Evolutionary conservation across 345 rosid species (phyloP).

Genomic region (Acer saccharum): DNA sequence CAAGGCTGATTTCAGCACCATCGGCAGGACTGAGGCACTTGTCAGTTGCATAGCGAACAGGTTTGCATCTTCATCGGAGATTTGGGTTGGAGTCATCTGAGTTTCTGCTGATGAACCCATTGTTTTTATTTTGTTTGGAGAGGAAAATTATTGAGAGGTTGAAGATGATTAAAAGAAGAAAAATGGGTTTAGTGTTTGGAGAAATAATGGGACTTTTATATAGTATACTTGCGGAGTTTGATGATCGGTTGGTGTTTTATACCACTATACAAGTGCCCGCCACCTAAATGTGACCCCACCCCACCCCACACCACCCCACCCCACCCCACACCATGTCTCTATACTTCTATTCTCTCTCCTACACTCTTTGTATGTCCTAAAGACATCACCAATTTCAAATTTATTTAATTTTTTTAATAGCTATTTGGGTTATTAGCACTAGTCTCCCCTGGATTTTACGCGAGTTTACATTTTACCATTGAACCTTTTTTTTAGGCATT

Average conservation of each 20-base stretch:
- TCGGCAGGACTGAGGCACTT: conserved; percentile 78
- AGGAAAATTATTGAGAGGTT: not conserved
- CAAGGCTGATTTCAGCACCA: conserved; percentile 77
- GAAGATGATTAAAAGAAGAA: not conserved
- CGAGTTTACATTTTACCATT: too few species aligned
- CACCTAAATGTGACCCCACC: not conserved
- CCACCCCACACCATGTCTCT: not conserved
- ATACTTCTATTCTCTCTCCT: not conserved
- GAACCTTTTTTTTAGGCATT: too few species aligned
- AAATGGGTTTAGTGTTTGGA: not conserved
- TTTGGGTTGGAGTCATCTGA: conserved; percentile 69
- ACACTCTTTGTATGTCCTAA: not conserved
- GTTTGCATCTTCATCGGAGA: conserved; percentile 69
- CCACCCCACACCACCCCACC: not conserved
- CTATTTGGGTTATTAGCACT: too few species aligned
- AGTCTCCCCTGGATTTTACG: too few species aligned
- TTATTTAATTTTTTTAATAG: too few species aligned
- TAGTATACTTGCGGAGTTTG: not conserved
- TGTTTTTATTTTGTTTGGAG: not conserved
- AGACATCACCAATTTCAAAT: not conserved
- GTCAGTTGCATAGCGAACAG: conserved; percentile 74
- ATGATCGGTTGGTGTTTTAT: not conserved
- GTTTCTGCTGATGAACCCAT: conserved; percentile 74
- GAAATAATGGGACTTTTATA: not conserved
- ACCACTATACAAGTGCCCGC: not conserved